Evolutionary conservation across 2,329 filamentous ascomycete genomes (phyloP).

Genomic region (Grosmannia huntii): DNA sequence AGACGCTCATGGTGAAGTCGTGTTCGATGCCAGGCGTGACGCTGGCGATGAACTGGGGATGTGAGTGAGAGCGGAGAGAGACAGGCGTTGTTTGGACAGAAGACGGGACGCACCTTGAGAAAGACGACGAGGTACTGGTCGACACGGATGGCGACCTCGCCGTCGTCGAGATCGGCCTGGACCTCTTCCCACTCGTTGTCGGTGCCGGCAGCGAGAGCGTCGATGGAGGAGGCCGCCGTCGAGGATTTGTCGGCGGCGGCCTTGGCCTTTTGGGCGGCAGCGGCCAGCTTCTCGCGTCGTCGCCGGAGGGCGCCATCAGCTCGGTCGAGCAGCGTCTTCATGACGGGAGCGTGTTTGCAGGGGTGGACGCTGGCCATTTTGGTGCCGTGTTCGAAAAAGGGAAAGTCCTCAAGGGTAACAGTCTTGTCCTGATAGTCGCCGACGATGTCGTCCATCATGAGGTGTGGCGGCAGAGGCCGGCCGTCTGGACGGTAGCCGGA

Average conservation of each 20-base stretch:
- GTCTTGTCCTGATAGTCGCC: constrained; percentile 54
- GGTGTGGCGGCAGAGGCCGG: constrained; percentile 30
- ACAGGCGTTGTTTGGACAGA: no score
- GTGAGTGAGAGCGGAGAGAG: no score
- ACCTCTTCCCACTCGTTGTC: constrained; percentile 56
- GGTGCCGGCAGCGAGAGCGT: constrained; percentile 16
- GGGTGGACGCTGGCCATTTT: constrained; percentile 97
- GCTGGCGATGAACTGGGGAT: constrained; percentile 56
- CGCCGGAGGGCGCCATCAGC: constrained; percentile 88
- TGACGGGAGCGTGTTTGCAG: constrained; percentile 93
- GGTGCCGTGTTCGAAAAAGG: constrained; percentile 78
- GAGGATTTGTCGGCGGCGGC: constrained; percentile 22
- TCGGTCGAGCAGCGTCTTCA: constrained; percentile 93
- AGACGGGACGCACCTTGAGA: constrained; percentile 48
- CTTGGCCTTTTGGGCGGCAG: constrained; percentile 9
- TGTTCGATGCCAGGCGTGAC: constrained; percentile 96
- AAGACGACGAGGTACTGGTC: constrained; percentile 83
- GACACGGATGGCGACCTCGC: constrained; percentile 69
- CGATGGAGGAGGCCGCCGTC: neutral
- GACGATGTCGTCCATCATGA: constrained; percentile 28
- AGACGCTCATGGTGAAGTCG: constrained; percentile 94
- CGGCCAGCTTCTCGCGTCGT: constrained; percentile 65
- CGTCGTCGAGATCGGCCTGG: constrained; percentile 49
- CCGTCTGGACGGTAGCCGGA: constrained; percentile 75
- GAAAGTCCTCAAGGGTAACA: constrained; percentile 94